A percentile compares a stretch with the other conserved stretches of the same genome.
Conservation (phyloP, 2,329 filamentous ascomycete genomes). For the Xylaria sp. region DNA sequence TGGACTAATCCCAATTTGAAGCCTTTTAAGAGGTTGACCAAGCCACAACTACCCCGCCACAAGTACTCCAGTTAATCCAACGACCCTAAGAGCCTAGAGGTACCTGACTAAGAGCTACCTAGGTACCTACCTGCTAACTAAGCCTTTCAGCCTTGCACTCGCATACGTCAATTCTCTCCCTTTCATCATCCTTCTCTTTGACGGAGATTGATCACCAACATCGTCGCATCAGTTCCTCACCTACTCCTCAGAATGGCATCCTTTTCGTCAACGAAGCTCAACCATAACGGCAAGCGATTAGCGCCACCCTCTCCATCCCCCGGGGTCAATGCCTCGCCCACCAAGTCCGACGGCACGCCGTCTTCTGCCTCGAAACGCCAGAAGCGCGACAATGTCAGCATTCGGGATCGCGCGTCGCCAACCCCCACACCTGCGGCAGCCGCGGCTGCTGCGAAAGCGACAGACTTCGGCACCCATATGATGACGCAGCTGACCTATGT, state of each 20-base stretch:
- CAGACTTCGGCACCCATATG: constrained; percentile 80
- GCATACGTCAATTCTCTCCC: constrained; percentile 29
- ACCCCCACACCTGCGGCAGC: constrained; percentile 49
- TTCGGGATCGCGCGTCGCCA: constrained; percentile 41
- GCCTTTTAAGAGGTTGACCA: background rate
- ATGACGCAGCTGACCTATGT: constrained; percentile 90
- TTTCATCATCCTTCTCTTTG: constrained; percentile 38
- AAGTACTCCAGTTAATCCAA: background rate
- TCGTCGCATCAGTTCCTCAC: constrained; percentile 2
- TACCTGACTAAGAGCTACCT: too few relatives aligned
- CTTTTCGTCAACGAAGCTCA: constrained; percentile 70
- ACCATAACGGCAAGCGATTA: constrained; percentile 59
- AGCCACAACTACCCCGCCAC: constrained; percentile 21
- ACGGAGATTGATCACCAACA: constrained; percentile 35
- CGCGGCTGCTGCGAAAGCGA: constrained; percentile 63
- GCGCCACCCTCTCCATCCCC: constrained; percentile 71
- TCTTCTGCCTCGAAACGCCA: constrained; percentile 62
- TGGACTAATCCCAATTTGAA: background rate
- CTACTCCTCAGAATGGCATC: constrained; percentile 68
- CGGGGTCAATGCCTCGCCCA: constrained; percentile 65
- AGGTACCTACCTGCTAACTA: background rate
- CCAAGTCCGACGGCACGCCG: constrained; percentile 36
- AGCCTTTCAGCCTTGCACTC: constrained; percentile 23
- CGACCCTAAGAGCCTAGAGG: background rate
- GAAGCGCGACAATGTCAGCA: constrained; percentile 60